phyloP scores from a whole-genome alignment of 306 rosid genomes.

The Fragaria iinumae region DNA sequence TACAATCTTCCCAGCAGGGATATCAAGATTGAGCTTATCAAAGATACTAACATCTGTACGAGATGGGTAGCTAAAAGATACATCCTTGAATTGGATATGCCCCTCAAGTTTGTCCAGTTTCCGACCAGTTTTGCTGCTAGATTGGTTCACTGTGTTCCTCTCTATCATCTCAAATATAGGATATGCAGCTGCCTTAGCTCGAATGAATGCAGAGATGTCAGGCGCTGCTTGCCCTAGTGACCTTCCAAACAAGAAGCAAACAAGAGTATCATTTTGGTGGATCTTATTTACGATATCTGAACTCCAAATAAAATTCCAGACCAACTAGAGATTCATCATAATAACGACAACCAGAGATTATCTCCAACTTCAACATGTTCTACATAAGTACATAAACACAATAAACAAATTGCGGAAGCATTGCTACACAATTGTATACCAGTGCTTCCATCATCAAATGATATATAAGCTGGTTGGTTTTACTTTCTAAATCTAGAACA shows the following conservation, averaged over 20 bases:
- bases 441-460: too few relatives aligned
- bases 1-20: constrained; percentile 81
- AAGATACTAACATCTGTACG: constrained; percentile 70
- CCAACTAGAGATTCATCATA: background rate
- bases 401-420: background rate
- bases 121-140: constrained; percentile 49
- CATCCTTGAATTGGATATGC: constrained; percentile 69
- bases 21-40: constrained; percentile 62
- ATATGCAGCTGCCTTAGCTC: constrained; percentile 93
- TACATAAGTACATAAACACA: background rate
- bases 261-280: background rate
- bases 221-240: constrained; percentile 96
- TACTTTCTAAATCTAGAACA: too few relatives aligned
- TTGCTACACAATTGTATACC: background rate
- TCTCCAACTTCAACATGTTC: background rate
- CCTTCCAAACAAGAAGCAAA: constrained; percentile 38
- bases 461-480: too few relatives aligned
- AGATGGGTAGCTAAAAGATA: constrained; percentile 82
- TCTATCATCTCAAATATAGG: constrained; percentile 96
- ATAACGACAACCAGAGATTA: background rate
- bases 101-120: constrained; percentile 70
- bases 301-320: background rate
- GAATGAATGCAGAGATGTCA: constrained; percentile 76
- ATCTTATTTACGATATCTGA: background rate
- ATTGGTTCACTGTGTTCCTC: constrained; percentile 64